phyloP scores from a whole-genome alignment of 2,329 filamentous ascomycete species.

The Fusarium sp. region DNA sequence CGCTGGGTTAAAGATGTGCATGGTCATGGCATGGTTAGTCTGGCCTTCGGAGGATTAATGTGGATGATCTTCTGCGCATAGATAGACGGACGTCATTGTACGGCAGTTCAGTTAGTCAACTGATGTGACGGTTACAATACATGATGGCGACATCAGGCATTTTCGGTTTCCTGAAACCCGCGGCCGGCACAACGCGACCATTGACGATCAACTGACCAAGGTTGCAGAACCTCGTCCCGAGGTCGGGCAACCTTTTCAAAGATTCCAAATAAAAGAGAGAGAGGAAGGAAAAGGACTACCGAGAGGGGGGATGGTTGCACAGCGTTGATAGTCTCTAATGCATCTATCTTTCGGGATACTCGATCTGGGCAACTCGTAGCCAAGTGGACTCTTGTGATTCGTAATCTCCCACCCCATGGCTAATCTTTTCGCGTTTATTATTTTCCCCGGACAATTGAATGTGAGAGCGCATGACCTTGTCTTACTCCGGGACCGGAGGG shows the following conservation, averaged over 20 bases:
- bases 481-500: conserved; percentile 13
- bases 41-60: conserved; percentile 64
- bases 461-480: not conserved
- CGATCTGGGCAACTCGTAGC: conserved; percentile 16
- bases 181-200: conserved; percentile 4
- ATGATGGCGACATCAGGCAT: conserved; percentile 28
- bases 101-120: conserved; percentile 24
- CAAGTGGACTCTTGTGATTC: conserved; percentile 22
- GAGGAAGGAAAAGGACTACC: not conserved
- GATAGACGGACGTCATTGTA: not conserved
- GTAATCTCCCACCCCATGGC: conserved; percentile 2
- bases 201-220: conserved; percentile 13
- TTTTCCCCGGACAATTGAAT: conserved; percentile 1
- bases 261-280: conserved; percentile 3
- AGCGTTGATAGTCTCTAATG: conserved; percentile 14
- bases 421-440: not conserved
- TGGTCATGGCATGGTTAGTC: conserved; percentile 69
- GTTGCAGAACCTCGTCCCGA: conserved; percentile 16
- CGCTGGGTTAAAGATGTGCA: conserved; percentile 65
- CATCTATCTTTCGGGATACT: conserved; percentile 28
- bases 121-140: conserved; percentile 19
- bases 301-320: conserved; percentile 16
- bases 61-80: conserved; percentile 2
- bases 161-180: conserved; percentile 12
- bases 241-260: conserved; percentile 24